phyloP scores from a whole-genome alignment of 768 basidiomycete genomes.

The Mycena floridula region DNA sequence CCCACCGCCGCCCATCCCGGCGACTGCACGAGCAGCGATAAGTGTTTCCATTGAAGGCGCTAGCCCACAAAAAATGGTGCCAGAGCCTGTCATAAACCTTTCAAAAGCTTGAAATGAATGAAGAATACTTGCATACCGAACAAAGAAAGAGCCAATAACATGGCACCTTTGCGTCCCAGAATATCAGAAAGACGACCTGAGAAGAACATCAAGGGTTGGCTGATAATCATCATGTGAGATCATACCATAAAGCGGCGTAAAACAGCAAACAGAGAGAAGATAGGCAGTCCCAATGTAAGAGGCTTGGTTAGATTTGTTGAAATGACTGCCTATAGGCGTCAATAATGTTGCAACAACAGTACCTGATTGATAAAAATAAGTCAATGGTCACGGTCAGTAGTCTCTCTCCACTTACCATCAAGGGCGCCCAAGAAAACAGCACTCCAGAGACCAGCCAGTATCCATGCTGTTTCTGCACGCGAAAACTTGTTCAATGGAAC shows the following conservation, averaged over 20 bases:
- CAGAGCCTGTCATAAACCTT: conserved; percentile 62
- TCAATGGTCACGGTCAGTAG: not conserved
- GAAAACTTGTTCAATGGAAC: conserved; percentile 41
- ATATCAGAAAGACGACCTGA: conserved; percentile 81
- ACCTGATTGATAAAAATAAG: conserved; percentile 32
- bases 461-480: conserved; percentile 55
- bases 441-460: conserved; percentile 75
- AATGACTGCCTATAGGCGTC: conserved; percentile 81
- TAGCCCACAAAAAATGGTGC: conserved; percentile 81
- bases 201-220: conserved; percentile 10
- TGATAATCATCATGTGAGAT: conserved; percentile 1
- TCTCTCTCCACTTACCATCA: conserved; percentile 48
- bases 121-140: conserved; percentile 59
- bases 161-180: conserved; percentile 78
- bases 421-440: conserved; percentile 81
- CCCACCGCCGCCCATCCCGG: conserved; percentile 92
- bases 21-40: conserved; percentile 76
- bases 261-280: conserved; percentile 83
- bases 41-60: conserved; percentile 82
- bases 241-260: conserved; percentile 81
- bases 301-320: conserved; percentile 71
- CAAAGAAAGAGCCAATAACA: conserved; percentile 75
- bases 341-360: conserved; percentile 85
- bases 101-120: too few species aligned
- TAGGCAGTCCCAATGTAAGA: conserved; percentile 89